These are phyloP conservation scores for Colletotrichum tofieldiae DNA, from an alignment of 2,329 filamentous ascomycete species.

Conservation along the genomic window DNA sequence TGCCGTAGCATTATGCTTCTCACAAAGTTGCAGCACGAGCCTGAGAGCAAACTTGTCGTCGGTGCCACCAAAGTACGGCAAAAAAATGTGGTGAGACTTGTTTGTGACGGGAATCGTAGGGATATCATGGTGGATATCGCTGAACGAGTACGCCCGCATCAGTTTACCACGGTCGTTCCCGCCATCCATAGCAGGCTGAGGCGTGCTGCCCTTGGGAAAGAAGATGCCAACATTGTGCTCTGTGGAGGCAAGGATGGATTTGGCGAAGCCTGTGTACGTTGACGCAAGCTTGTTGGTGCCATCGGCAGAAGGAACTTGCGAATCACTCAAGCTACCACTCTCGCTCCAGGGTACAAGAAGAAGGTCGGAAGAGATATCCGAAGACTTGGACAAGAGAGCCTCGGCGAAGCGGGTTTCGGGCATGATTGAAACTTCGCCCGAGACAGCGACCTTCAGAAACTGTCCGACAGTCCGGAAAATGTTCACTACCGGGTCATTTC, in stretches of 20 bases:
- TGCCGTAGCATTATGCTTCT: constrained; percentile 83
- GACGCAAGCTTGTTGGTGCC: constrained; percentile 55
- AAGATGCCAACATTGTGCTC: constrained; percentile 82
- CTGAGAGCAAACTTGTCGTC: constrained; percentile 87
- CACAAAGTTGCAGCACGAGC: constrained; percentile 87
- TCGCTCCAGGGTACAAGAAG: constrained; percentile 93
- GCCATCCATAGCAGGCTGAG: constrained; percentile 57
- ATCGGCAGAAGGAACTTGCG: constrained; percentile 32
- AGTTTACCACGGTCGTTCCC: constrained; percentile 56
- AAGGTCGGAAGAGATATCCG: constrained; percentile 79
- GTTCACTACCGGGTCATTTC: constrained; percentile 88
- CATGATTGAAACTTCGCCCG: constrained; percentile 85
- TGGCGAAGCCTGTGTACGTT: constrained; percentile 82
- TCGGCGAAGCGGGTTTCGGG: constrained; percentile 85
- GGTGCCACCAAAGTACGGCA: constrained; percentile 87
- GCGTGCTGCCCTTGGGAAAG: constrained; percentile 77
- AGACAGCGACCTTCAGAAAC: constrained; percentile 86
- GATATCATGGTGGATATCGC: constrained; percentile 67
- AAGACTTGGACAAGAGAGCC: constrained; percentile 79
- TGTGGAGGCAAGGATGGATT: constrained; percentile 74
- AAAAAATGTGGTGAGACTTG: constrained; percentile 86
- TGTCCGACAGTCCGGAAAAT: constrained; percentile 91
- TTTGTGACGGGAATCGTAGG: constrained; percentile 71
- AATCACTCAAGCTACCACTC: constrained; percentile 74
- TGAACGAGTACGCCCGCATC: constrained; percentile 70